A percentile compares a stretch with the other conserved stretches of the same genome.
phyloP scores from a whole-genome alignment of 2,329 filamentous ascomycete genomes.

The Ambrosiella beaveri region DNA sequence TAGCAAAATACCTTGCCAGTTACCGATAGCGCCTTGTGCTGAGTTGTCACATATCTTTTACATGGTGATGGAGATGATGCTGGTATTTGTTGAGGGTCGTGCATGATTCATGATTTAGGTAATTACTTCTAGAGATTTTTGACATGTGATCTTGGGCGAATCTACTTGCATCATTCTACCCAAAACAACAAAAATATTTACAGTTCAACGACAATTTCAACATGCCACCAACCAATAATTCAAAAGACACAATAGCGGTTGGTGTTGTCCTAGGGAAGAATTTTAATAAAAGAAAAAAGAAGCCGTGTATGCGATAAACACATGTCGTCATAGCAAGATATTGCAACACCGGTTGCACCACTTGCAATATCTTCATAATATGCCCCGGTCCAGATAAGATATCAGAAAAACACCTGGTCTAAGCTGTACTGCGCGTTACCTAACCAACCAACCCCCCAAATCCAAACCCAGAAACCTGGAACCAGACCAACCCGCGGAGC shows the following conservation, averaged over 20 bases:
- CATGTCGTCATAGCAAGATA: background rate
- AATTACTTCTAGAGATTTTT: background rate
- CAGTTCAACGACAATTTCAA: background rate
- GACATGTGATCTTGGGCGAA: background rate
- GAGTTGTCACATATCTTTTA: background rate
- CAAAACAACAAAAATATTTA: background rate
- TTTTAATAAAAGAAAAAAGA: background rate
- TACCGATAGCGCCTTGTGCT: no score
- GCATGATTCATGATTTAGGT: background rate
- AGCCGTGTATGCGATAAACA: background rate
- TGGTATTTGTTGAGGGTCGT: background rate
- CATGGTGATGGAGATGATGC: background rate
- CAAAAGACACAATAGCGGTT: no score
- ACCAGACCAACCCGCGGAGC: no score
- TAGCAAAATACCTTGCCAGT: no score
- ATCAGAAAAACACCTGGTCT: background rate
- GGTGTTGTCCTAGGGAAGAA: no score
- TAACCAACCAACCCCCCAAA: background rate
- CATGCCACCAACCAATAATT: no score
- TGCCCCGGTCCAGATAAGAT: background rate
- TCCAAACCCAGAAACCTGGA: no score
- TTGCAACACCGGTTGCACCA: conserved; percentile 1
- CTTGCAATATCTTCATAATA: background rate
- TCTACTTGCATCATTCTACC: background rate
- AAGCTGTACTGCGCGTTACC: background rate